These are phyloP conservation scores for Symbiodinium natans DNA, from an alignment of 73 alveolate genomes.

Conservation along the genomic window DNA sequence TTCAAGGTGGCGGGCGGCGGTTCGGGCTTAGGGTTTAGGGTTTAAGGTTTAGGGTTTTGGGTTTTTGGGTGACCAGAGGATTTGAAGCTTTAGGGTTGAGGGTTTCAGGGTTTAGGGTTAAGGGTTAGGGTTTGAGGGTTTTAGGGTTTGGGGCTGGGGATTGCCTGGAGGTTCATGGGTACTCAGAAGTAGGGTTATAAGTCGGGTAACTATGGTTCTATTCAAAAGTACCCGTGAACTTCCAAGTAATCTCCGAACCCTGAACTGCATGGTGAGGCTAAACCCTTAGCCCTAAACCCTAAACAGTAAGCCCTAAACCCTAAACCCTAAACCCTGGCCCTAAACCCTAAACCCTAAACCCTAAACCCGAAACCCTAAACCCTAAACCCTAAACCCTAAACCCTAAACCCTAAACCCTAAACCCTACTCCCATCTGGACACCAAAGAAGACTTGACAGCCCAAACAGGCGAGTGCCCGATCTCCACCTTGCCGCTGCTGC, in stretches of 20 bases:
- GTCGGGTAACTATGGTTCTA: too few species aligned
- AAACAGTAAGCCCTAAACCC: too few species aligned
- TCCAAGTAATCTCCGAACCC: too few species aligned
- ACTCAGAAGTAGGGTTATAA: too few species aligned
- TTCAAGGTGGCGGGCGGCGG: not conserved
- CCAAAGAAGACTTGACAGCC: not conserved
- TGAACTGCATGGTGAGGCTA: too few species aligned
- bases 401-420: not conserved
- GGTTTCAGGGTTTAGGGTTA: not conserved
- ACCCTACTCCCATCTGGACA: not conserved
- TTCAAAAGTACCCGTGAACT: too few species aligned
- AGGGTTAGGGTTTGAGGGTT: not conserved
- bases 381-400: not conserved
- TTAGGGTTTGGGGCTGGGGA: not conserved
- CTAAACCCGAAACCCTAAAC: too few species aligned
- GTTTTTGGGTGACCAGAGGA: not conserved
- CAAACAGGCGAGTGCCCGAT: constrained; percentile 18
- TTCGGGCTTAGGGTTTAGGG: not conserved
- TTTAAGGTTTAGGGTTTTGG: not conserved
- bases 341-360: not conserved
- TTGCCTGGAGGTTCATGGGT: too few species aligned
- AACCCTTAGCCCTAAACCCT: too few species aligned
- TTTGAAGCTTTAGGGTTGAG: not conserved
- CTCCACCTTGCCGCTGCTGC: constrained; percentile 54
- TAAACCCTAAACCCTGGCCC: not conserved